Evolutionary conservation across 139 green algal species (phyloP), one percentile per base, ranked within the genome.

Genomic region (Coccomyxa sp.): DNA sequence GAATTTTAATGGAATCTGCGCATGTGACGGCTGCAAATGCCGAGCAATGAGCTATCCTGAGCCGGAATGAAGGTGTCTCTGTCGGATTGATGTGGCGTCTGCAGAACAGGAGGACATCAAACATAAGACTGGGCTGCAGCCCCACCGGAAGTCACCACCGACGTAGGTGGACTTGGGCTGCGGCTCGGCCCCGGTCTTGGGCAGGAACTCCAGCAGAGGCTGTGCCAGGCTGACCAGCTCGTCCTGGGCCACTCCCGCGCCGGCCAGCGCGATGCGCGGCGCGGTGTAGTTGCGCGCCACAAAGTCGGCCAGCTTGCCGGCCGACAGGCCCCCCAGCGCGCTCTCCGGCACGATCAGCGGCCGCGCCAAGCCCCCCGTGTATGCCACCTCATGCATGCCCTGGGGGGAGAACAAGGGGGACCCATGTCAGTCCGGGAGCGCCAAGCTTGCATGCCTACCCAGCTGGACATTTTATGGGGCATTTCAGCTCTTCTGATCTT

Each of bases 201-300:
- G 60, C n/a, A 84, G 84, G 10, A 58, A 81, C 51, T 83, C 58
- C 58, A 97, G 81, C 90, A 98, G 92, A 58, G 92, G 92, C 76
- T 88, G 79, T 13, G 92, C 91, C 74, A 96, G 80, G 17, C 84
- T 80, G 63, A 95, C 83, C 31, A 98, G 87, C 82, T 92, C 84
- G 21, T 79, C 67, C 86, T 98, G 96, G n/a, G 95, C 89, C 21
- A 95, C 85, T 0, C 96, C 96, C 7, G 95, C 84, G 13, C 76
- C 96, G 13, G 96, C 92, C 59, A 98, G 86, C 68, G 98, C 95
- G 30, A 98, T 96, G 83, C 89, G 87, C 59, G 87, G 82, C 25
- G 92, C 89, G 63, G 85, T 91, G 87, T 95, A 98, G 84, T 95
- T 92, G 57, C 51, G 67, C 1, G 78, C 60, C 31, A 94, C 83